A percentile compares a stretch with the other conserved stretches of the same genome.
phyloP scores from a whole-genome alignment of 768 basidiomycete species.

The Artomyces pyxidatus region DNA sequence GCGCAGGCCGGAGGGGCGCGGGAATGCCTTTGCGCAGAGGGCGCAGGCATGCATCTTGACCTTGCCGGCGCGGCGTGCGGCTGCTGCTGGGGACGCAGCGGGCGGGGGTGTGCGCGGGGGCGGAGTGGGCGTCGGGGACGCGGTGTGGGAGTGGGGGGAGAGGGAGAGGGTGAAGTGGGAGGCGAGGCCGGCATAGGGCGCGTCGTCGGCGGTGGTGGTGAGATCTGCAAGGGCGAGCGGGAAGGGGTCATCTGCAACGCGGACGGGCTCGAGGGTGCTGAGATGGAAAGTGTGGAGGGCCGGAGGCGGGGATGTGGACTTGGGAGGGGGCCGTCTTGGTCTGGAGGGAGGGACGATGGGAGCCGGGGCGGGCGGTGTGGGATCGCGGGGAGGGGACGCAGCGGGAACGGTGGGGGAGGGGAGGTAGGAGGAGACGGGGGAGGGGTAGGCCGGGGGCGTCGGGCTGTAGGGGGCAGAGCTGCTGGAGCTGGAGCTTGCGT shows the following conservation, averaged over 20 bases:
- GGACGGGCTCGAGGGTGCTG: constrained; percentile 12
- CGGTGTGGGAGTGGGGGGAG: background rate
- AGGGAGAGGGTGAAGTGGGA: constrained; percentile 10
- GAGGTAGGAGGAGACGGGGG: constrained; percentile 8
- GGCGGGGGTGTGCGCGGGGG: background rate
- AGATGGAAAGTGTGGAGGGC: constrained; percentile 11
- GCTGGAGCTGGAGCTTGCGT: constrained; percentile 3
- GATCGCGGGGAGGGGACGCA: background rate
- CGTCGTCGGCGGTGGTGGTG: constrained; percentile 11
- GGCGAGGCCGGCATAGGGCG: constrained; percentile 12
- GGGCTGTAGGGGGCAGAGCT: constrained; percentile 6
- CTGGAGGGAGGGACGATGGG: background rate
- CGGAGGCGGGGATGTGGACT: constrained; percentile 4
- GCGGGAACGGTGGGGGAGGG: background rate
- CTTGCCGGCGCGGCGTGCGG: constrained; percentile 12
- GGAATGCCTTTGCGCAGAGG: constrained; percentile 30
- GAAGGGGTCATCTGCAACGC: constrained; percentile 15
- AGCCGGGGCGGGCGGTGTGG: background rate
- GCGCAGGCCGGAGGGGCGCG: constrained; percentile 33
- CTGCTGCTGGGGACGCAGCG: constrained; percentile 1
- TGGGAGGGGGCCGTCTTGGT: background rate
- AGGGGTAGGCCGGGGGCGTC: constrained; percentile 11
- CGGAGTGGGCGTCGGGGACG: constrained; percentile 3
- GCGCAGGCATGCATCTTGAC: constrained; percentile 34
- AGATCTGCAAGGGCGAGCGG: constrained; percentile 16